Conservation (phyloP, 768 basidiomycete genomes). For the Psilocybe azurescens region DNA sequence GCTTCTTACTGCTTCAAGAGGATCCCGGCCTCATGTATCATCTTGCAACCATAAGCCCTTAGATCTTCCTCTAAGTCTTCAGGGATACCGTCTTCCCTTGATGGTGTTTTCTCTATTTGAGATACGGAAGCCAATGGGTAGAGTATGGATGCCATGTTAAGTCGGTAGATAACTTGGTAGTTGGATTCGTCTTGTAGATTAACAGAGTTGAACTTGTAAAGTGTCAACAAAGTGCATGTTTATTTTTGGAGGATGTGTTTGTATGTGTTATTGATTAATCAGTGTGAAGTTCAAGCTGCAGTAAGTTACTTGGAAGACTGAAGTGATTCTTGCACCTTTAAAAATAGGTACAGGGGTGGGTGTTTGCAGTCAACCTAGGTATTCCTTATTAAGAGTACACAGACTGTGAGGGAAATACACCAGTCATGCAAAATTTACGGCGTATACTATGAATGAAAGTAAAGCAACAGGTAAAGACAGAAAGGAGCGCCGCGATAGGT, state of each 20-base stretch:
- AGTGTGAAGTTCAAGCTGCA: too few species aligned
- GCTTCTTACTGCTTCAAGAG: slow-evolving; percentile 81
- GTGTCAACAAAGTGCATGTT: too few species aligned
- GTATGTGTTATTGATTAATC: too few species aligned
- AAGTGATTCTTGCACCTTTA: too few species aligned
- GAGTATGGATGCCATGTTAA: slow-evolving; percentile 52
- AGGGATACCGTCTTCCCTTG: slow-evolving; percentile 82
- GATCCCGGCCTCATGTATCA: slow-evolving; percentile 94
- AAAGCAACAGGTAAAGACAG: not conserved
- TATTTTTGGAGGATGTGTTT: too few species aligned
- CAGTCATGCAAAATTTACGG: not conserved
- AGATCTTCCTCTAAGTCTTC: slow-evolving; percentile 85
- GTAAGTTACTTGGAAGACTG: too few species aligned
- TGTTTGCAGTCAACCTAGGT: not conserved
- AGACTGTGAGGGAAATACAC: not conserved
- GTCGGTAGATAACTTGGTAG: not conserved
- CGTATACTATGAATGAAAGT: not conserved
- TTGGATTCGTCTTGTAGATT: too few species aligned
- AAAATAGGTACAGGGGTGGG: too few species aligned
- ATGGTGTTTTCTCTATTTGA: slow-evolving; percentile 84
- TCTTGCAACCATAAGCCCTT: slow-evolving; percentile 88
- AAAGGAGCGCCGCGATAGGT: not conserved
- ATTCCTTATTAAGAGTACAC: not conserved
- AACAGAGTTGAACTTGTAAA: too few species aligned
- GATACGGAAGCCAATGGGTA: slow-evolving; percentile 84